Conservation (phyloP, 1,139 yeast species). For the Geotrichum fermentans region DNA sequence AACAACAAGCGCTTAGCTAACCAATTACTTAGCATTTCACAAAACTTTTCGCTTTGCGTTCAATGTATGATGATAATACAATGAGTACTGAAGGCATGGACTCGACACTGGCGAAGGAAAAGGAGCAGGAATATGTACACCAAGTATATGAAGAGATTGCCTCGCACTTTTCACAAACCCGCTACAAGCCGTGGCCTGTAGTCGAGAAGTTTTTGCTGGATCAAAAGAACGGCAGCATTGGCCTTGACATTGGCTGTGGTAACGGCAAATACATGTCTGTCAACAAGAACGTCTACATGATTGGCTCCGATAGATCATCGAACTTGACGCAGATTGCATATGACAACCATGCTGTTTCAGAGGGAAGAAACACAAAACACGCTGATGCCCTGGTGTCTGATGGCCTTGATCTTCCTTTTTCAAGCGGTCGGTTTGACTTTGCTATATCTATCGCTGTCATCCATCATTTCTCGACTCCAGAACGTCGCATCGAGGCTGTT, state of each 20-base stretch:
- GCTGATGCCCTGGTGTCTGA: conserved; percentile 64
- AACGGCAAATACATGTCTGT: conserved; percentile 85
- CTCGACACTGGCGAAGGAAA: conserved; percentile 32
- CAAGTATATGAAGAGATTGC: conserved; percentile 90
- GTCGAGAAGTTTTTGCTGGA: conserved; percentile 63
- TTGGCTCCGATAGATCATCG: conserved; percentile 82
- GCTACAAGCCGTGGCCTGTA: conserved; percentile 97
- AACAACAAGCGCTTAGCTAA: too few species aligned
- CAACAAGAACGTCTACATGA: conserved; percentile 58
- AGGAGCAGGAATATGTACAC: conserved; percentile 80
- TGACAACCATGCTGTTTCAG: conserved; percentile 34
- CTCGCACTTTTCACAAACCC: conserved; percentile 81
- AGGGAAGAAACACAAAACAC: conserved; percentile 20
- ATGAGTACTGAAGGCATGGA: too few species aligned
- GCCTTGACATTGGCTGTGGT: conserved; percentile 79
- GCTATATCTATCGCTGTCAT: conserved; percentile 94
- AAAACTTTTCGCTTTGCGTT: too few species aligned
- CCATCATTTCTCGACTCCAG: conserved; percentile 86
- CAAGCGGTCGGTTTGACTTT: conserved; percentile 61
- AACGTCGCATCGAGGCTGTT: conserved; percentile 73
- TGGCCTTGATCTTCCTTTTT: conserved; percentile 69
- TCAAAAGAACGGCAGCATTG: conserved; percentile 45
- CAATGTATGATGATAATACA: too few species aligned
- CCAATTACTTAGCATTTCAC: too few species aligned
- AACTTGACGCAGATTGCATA: conserved; percentile 73